These are phyloP conservation scores for Plasmodium blacklocki DNA, from an alignment of 169 alveolate species.

Conservation along the genomic window DNA sequence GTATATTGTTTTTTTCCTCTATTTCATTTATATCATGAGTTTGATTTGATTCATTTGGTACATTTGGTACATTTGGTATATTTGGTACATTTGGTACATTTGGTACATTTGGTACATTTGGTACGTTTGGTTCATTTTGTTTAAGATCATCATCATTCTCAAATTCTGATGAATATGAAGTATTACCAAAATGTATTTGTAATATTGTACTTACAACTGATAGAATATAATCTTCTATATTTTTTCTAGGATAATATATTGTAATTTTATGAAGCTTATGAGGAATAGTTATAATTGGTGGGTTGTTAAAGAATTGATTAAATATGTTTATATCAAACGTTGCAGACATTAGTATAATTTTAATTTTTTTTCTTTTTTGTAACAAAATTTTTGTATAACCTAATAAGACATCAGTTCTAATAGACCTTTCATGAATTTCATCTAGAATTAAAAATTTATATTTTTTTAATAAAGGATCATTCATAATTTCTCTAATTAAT, in stretches of 20 bases:
- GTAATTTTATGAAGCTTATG: slow-evolving; percentile 76
- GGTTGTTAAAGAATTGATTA: slow-evolving; percentile 85
- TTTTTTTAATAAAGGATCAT: slow-evolving; percentile 86
- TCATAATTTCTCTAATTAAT: slow-evolving; percentile 93
- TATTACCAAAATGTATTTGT: slow-evolving; percentile 84
- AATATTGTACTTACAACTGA: slow-evolving; percentile 82
- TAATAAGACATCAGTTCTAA: slow-evolving; percentile 93
- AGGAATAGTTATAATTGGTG: slow-evolving; percentile 66
- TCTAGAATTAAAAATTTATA: slow-evolving; percentile 93
- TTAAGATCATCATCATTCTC: neutral
- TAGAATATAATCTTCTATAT: slow-evolving; percentile 89
- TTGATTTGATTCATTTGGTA: neutral
- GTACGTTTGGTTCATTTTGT: neutral
- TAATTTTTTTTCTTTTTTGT: slow-evolving; percentile 87
- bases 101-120: too few relatives aligned
- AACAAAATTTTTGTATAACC: slow-evolving; percentile 90
- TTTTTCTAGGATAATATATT: slow-evolving; percentile 84
- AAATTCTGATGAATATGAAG: slow-evolving; percentile 17
- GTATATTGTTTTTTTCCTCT: neutral
- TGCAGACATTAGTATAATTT: slow-evolving; percentile 95
- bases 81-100: too few relatives aligned
- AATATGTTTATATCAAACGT: slow-evolving; percentile 91
- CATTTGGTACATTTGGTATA: too few relatives aligned
- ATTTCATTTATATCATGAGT: neutral
- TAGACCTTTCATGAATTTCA: slow-evolving; percentile 97